Percentiles rank a stretch among this genome's conserved stretches.
Evolutionary conservation across 73 alveolate species (phyloP).

Genomic region (Paramecium pentaurelia): DNA sequence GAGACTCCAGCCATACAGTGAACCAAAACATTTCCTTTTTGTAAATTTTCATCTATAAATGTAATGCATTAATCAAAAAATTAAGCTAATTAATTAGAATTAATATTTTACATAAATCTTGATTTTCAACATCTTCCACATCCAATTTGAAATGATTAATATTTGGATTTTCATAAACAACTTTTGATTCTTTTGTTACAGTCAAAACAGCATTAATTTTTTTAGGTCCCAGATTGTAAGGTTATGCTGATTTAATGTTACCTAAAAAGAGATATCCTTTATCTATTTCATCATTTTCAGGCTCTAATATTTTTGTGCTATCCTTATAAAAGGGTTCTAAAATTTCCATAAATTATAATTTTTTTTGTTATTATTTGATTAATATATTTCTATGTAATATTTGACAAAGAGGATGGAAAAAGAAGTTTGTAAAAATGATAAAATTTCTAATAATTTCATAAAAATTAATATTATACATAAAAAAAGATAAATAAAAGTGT

Average conservation of each 20-base stretch:
- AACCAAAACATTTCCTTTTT: conserved; percentile 78
- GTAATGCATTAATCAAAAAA: conserved; percentile 39
- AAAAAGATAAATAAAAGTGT: not conserved
- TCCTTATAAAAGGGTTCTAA: not conserved
- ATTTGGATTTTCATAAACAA: not conserved
- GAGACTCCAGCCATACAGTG: conserved; percentile 96
- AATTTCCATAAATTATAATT: not conserved
- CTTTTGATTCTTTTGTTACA: conserved; percentile 16
- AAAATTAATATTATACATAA: not conserved
- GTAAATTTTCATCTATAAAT: conserved; percentile 56
- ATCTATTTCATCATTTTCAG: not conserved
- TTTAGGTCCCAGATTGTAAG: not conserved
- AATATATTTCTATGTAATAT: not conserved
- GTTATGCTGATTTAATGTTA: conserved; percentile 14
- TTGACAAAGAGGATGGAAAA: not conserved
- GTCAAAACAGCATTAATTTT: conserved; percentile 48
- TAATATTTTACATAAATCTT: not conserved
- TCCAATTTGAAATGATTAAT: conserved; percentile 14
- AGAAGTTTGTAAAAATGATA: not conserved
- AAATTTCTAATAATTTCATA: not conserved
- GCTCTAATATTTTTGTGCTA: not conserved
- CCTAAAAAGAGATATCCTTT: conserved; percentile 48
- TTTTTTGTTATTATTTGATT: not conserved
- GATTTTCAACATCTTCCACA: conserved; percentile 35
- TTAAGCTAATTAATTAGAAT: not conserved